Evolutionary conservation across 371 early-diverging fungal species (phyloP).

Genomic region (Rhizomucor miehei): DNA sequence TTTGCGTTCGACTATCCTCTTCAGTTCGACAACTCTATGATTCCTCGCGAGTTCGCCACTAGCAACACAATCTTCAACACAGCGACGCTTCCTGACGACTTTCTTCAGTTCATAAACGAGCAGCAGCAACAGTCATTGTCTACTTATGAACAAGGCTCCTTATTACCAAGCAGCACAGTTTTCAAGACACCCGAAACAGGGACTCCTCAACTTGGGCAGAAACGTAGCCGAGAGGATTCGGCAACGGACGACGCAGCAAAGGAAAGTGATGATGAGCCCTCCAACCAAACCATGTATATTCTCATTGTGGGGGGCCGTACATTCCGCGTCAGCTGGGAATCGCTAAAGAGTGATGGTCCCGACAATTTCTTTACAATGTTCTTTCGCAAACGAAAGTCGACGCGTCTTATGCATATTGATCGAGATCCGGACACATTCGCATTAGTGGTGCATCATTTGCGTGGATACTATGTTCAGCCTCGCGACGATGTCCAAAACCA

Average conservation of each 20-base stretch:
- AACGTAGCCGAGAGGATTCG: slow-evolving; percentile 5
- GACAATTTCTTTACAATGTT: slow-evolving; percentile 40
- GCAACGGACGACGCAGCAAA: slow-evolving; percentile 1
- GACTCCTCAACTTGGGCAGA: slow-evolving; percentile 1
- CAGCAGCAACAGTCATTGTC: neutral
- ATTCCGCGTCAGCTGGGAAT: slow-evolving; percentile 46
- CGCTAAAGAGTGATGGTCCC: slow-evolving; percentile 50
- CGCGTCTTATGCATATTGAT: slow-evolving; percentile 52
- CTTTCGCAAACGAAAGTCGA: slow-evolving; percentile 27
- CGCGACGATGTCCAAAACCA: slow-evolving; percentile 47
- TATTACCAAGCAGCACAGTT: neutral
- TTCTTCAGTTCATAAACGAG: slow-evolving; percentile 13
- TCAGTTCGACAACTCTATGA: neutral
- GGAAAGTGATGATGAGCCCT: slow-evolving; percentile 12
- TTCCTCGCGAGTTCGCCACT: neutral
- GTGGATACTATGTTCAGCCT: slow-evolving; percentile 57
- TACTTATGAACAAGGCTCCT: neutral
- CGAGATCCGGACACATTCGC: slow-evolving; percentile 57
- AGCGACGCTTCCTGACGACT: slow-evolving; percentile 8
- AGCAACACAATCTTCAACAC: neutral
- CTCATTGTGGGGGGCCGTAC: slow-evolving; percentile 42
- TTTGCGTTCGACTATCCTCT: slow-evolving; percentile 10
- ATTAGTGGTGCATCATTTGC: slow-evolving; percentile 55
- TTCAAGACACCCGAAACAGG: neutral
- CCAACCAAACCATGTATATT: slow-evolving; percentile 34